Conservation (phyloP, 2,329 filamentous ascomycete genomes). For the Neofusicoccum sp. region DNA sequence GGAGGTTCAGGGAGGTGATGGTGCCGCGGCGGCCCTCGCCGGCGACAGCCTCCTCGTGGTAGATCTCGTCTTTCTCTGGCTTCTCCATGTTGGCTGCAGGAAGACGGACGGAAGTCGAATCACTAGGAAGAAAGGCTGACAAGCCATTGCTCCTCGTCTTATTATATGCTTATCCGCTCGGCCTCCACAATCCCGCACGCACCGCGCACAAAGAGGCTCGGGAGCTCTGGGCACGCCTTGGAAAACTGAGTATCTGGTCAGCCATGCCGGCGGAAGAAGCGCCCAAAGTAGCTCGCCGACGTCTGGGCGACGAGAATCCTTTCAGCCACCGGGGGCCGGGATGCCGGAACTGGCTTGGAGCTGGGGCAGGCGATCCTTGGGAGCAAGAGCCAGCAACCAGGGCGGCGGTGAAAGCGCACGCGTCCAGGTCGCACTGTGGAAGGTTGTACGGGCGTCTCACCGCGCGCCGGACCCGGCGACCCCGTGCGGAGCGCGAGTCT, state of each 20-base stretch:
- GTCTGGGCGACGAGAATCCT: conserved; percentile 7
- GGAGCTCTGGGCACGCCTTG: background rate
- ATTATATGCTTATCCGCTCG: background rate
- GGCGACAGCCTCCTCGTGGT: conserved; percentile 24
- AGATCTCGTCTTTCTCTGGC: conserved; percentile 21
- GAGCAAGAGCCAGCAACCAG: background rate
- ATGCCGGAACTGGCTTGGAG: conserved; percentile 6
- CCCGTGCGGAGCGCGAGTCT: background rate
- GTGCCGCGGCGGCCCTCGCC: conserved; percentile 21
- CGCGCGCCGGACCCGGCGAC: background rate
- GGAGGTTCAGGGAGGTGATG: conserved; percentile 21
- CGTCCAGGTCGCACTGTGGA: background rate
- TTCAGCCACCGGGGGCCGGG: background rate
- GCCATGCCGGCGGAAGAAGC: background rate
- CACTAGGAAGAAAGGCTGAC: background rate
- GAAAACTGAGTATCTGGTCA: background rate
- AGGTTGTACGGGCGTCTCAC: background rate
- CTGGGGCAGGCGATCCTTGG: conserved; percentile 2
- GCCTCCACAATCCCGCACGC: background rate
- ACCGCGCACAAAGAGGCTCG: background rate
- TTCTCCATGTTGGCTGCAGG: conserved; percentile 1
- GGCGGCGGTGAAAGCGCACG: background rate
- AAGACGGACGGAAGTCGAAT: background rate
- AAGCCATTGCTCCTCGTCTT: background rate
- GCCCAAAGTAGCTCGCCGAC: background rate